These are phyloP conservation scores for Podospora anserina DNA, from an alignment of 495 filamentous ascomycete species.

Conservation along the genomic window DNA sequence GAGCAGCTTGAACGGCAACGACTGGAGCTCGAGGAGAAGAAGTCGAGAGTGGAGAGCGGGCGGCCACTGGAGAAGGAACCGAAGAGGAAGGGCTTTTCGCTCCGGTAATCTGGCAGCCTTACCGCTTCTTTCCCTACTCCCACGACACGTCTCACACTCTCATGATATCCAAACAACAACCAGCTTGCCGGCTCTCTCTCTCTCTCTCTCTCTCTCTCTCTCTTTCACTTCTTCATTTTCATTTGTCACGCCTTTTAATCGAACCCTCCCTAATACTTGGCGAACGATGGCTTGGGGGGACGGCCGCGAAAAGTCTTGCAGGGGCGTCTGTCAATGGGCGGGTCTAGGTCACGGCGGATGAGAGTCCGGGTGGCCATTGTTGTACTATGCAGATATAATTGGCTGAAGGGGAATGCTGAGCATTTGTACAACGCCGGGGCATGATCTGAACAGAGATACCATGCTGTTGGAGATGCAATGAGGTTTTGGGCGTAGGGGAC, in stretches of 20 bases:
- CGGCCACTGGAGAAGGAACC: slow-evolving; percentile 95
- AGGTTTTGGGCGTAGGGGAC: slow-evolving; percentile 8
- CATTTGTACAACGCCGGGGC: slow-evolving; percentile 15
- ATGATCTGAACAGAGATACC: slow-evolving; percentile 22
- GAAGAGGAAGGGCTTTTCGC: slow-evolving; percentile 95
- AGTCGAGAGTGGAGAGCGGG: slow-evolving; percentile 84
- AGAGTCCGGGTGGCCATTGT: slow-evolving; percentile 19
- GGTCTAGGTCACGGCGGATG: slow-evolving; percentile 29
- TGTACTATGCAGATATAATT: slow-evolving; percentile 10
- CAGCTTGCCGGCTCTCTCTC: slow-evolving; percentile 45
- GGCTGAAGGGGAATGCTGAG: slow-evolving; percentile 3
- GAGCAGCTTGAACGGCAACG: slow-evolving; percentile 95
- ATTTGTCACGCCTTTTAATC: slow-evolving; percentile 50
- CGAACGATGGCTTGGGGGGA: slow-evolving; percentile 30
- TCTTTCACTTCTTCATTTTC: slow-evolving; percentile 35
- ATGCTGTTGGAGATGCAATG: slow-evolving; percentile 16
- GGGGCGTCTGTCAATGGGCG: slow-evolving; percentile 6
- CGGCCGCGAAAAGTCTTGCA: slow-evolving; percentile 25
- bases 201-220: slow-evolving; percentile 36
- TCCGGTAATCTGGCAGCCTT: slow-evolving; percentile 62
- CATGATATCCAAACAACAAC: slow-evolving; percentile 50
- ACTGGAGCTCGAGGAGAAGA: slow-evolving; percentile 95
- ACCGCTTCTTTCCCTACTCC: slow-evolving; percentile 20
- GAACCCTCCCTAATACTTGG: slow-evolving; percentile 44
- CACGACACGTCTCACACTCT: slow-evolving; percentile 45